phyloP scores from a whole-genome alignment of 2,329 filamentous ascomycete genomes.

The Colletotrichum phormii region DNA sequence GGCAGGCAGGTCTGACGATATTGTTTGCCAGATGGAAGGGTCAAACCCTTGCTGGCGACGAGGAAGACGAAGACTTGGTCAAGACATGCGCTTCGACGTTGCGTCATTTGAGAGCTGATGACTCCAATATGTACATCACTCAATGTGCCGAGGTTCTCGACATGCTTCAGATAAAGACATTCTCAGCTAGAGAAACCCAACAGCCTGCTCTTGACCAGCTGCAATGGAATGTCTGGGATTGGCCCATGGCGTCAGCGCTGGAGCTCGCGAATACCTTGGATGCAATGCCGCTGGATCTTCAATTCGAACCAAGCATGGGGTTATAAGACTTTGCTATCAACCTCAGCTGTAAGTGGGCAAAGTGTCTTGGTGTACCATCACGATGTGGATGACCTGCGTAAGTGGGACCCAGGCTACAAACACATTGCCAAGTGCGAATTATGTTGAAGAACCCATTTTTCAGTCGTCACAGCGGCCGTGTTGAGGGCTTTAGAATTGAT shows the following conservation, averaged over 20 bases:
- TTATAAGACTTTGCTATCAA: not conserved
- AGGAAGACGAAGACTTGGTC: slow-evolving; percentile 36
- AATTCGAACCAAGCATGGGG: slow-evolving; percentile 9
- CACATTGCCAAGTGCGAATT: not conserved
- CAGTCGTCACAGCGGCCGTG: too few species aligned
- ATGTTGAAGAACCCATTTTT: not conserved
- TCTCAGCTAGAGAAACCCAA: slow-evolving; percentile 26
- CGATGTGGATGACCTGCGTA: not conserved
- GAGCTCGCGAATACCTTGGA: slow-evolving; percentile 42
- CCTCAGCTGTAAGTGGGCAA: not conserved
- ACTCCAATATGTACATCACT: slow-evolving; percentile 25
- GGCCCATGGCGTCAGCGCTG: slow-evolving; percentile 42
- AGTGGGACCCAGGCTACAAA: not conserved
- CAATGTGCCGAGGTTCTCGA: slow-evolving; percentile 41
- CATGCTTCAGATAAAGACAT: slow-evolving; percentile 38
- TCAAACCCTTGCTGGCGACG: slow-evolving; percentile 17
- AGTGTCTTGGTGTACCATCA: not conserved
- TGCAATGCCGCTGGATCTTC: slow-evolving; percentile 39
- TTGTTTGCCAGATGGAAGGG: slow-evolving; percentile 41
- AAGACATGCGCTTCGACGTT: slow-evolving; percentile 36
- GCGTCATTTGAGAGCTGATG: slow-evolving; percentile 28
- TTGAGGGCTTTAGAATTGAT: not conserved
- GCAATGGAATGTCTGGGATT: slow-evolving; percentile 44
- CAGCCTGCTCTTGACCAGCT: slow-evolving; percentile 35
- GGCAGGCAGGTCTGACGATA: slow-evolving; percentile 41